Conservation (phyloP, 2,329 filamentous ascomycete species). For the Colletotrichum sp. region DNA sequence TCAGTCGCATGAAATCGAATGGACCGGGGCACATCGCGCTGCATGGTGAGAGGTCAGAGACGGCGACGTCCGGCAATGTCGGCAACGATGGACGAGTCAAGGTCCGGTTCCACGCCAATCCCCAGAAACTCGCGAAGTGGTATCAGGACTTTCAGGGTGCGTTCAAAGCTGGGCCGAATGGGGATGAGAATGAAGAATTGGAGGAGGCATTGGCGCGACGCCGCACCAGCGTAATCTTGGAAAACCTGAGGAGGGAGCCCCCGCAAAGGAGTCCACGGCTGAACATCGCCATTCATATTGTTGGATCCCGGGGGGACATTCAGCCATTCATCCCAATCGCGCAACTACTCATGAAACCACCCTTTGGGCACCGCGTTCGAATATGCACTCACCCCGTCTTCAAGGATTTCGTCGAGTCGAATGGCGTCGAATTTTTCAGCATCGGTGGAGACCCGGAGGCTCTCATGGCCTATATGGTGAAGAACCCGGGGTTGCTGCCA, state of each 20-base stretch:
- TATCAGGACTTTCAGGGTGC: slow-evolving; percentile 25
- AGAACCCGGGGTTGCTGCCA: slow-evolving; percentile 43
- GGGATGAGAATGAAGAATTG: background rate
- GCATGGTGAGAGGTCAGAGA: slow-evolving; percentile 24
- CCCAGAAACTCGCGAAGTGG: slow-evolving; percentile 30
- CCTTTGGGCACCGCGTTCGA: slow-evolving; percentile 58
- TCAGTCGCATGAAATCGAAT: slow-evolving; percentile 31
- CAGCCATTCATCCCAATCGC: slow-evolving; percentile 67
- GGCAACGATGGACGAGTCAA: slow-evolving; percentile 34
- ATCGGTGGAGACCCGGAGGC: slow-evolving; percentile 62
- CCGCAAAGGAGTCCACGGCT: slow-evolving; percentile 25
- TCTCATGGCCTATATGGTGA: slow-evolving; percentile 48
- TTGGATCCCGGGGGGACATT: slow-evolving; percentile 32
- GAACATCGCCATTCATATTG: slow-evolving; percentile 37
- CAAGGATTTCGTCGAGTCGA: slow-evolving; percentile 54
- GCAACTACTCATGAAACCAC: slow-evolving; percentile 37
- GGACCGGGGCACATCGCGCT: slow-evolving; percentile 31
- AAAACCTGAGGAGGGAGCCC: slow-evolving; percentile 3
- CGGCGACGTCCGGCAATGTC: slow-evolving; percentile 29
- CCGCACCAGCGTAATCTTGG: background rate
- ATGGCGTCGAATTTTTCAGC: slow-evolving; percentile 61
- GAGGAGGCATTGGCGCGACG: background rate
- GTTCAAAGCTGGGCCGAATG: background rate
- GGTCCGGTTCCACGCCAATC: slow-evolving; percentile 33
- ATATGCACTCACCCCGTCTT: slow-evolving; percentile 62